phyloP scores from a whole-genome alignment of 73 alveolate species.

The Symbiodinium natans region DNA sequence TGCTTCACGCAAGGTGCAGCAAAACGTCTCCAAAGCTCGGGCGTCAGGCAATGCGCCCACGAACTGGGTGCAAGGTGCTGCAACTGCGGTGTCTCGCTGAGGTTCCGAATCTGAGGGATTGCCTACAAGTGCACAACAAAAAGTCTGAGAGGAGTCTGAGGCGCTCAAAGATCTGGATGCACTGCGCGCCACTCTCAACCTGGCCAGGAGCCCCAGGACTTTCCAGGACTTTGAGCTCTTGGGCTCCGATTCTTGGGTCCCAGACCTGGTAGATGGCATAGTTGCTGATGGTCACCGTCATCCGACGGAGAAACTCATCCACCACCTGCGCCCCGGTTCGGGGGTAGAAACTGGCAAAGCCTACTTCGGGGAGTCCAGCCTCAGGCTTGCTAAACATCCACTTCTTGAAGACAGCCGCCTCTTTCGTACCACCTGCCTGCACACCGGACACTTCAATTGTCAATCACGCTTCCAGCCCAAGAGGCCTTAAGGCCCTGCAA shows the following conservation, averaged over 20 bases:
- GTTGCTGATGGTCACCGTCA: constrained; percentile 84
- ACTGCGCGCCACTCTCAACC: constrained; percentile 91
- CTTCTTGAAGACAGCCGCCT: constrained; percentile 74
- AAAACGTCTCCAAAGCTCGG: constrained; percentile 69
- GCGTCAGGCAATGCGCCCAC: constrained; percentile 92
- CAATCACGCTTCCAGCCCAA: not conserved
- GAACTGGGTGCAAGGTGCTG: constrained; percentile 8
- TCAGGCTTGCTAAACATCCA: constrained; percentile 87
- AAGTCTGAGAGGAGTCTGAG: not conserved
- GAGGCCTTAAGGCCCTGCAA: not conserved
- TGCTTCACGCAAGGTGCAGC: constrained; percentile 80
- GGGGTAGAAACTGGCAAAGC: too few relatives aligned
- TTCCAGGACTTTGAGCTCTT: not conserved
- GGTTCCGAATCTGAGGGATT: not conserved
- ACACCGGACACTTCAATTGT: too few relatives aligned
- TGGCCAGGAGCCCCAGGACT: not conserved
- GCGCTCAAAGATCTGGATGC: constrained; percentile 91
- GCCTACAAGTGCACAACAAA: not conserved
- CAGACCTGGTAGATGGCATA: constrained; percentile 88
- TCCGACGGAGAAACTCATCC: constrained; percentile 69
- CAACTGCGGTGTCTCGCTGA: not conserved
- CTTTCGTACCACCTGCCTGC: constrained; percentile 84
- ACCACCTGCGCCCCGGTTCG: constrained; percentile 54
- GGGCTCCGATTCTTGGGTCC: too few relatives aligned
- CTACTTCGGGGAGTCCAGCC: too few relatives aligned